Evolutionary conservation across 73 alveolate genomes (phyloP), one percentile per base, ranked within the genome.

Genomic region (Paramecium biaurelia): DNA sequence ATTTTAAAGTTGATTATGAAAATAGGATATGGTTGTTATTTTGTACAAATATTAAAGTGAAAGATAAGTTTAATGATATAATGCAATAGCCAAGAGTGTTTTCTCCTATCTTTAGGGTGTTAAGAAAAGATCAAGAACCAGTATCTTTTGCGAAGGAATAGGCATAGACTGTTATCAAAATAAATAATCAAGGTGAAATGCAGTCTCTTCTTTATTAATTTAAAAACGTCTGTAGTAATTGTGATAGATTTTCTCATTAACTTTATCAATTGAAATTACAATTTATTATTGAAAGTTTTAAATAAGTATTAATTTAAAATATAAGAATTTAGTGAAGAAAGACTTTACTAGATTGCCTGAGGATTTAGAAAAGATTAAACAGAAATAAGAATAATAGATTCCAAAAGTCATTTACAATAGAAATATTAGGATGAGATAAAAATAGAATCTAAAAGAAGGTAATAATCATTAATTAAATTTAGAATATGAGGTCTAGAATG

Each of bases 1-100:
- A 56, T 76, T 95, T 95, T 79, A 95, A 95, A 85, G 94, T 94
- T 28, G 98, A 95, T 74, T 38, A 88, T 26, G 85, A 86, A 86
- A 97, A 95, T 53, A 70, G 96, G 67, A 92, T 95, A 21, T 95
- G 96, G 76, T 92, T 95, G 24, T 82, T 94, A 92, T 95, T 89
- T 85, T 94, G 97, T 32, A 92, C 95, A 49, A 96, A 92, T 26
- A 37, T 95, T 30, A 68, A 85, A 45, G 94, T 94, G 67, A 94
- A 41, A 11, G 87, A 74, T 34, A 74, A 74, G 21, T 74, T 74
- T 41, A 34, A 32, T 28, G 59, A 21, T n/a, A 11, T 21, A 28
- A 23, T 23, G 20, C 57, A 74, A 74, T 21, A 37, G 38, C 63
- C 30, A 34, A 34, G 63, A 74, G 32, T 37, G 7, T 23, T 28